Evolutionary conservation across 306 rosid species (phyloP), one percentile per base, ranked within the genome.

Genomic region (Spatholobus suberectus): DNA sequence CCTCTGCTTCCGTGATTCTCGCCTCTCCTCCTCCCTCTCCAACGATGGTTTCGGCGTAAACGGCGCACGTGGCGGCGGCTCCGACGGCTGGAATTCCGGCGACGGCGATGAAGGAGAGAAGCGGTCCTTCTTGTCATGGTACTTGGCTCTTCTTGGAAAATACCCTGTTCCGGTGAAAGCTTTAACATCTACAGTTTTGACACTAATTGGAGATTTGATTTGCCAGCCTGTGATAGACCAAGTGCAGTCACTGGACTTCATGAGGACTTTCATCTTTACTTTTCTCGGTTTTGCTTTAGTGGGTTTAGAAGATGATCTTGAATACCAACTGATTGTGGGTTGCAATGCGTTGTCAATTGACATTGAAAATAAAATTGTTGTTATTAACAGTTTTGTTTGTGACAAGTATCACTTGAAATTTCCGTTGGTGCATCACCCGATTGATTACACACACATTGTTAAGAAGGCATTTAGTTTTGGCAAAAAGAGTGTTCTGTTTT

Each of bases 171-270:
- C 83, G 29, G 79, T 91, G 47, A 96, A 96, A 89, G 96, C 99
- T 86, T 41, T 96, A 63, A 93, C 99, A 51, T 91, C 97, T 69
- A 96, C 98, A n/a, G 11, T 94, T 35, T 82, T 96, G 79, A 96
- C 90, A 24, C 86, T 91, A 21, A 71, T 88, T 74, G 98, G 99
- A 75, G 99, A 96, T 85, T 83, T 96, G 83, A 73, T 89, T 75
- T 96, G 99, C 87, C 99, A 96, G 99, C 82, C 92, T 83, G 91
- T 85, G 54, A 91, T 96, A 81, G 98, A 96, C 75, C 72, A 90
- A 85, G 92, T 82, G 76, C 87, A 87, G 26, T 81, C 90, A 4
- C 47, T 88, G 83, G 97, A 96, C 74, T 43, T 70, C 77, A 96
- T 91, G 90, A 91, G 98, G 88, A 94, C 95, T 0, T 91, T 90